A percentile compares a stretch with the other conserved stretches of the same genome.
Conservation (phyloP, 768 basidiomycete genomes). For the Neoboletus brunneissimus region DNA sequence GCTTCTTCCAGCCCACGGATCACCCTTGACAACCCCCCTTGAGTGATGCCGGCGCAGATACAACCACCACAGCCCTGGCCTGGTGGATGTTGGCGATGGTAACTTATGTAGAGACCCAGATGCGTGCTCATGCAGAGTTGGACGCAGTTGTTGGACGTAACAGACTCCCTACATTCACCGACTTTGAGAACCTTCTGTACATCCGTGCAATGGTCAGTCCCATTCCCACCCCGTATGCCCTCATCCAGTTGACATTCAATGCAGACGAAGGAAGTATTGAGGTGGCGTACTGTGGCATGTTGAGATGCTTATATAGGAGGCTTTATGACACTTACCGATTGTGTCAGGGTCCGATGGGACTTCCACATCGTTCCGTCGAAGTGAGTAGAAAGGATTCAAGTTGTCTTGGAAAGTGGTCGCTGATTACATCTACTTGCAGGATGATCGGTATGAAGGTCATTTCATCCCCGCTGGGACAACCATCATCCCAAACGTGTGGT, state of each 20-base stretch:
- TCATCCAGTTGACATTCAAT: background rate
- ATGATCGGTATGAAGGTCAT: constrained; percentile 23
- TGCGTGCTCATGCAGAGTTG: constrained; percentile 23
- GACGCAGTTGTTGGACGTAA: constrained; percentile 23
- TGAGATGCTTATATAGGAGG: background rate
- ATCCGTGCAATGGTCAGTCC: constrained; percentile 7
- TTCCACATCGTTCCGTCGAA: constrained; percentile 2
- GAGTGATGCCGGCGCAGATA: background rate
- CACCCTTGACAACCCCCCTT: too few species aligned
- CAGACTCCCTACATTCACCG: constrained; percentile 16
- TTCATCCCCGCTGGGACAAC: constrained; percentile 22
- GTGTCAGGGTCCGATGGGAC: background rate
- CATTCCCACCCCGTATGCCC: too few species aligned
- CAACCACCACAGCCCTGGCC: constrained; percentile 3
- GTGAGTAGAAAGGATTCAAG: background rate
- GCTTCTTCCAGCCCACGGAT: too few species aligned
- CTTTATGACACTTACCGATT: background rate
- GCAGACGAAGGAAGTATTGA: constrained; percentile 8
- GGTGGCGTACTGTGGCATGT: constrained; percentile 6
- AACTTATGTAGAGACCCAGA: constrained; percentile 25
- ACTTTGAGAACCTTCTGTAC: constrained; percentile 5
- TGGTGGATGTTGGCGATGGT: constrained; percentile 28
- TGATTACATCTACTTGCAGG: constrained; percentile 6
- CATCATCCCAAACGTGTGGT: constrained; percentile 13
- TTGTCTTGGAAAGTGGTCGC: background rate